Evolutionary conservation across 441 rosid species (phyloP), one percentile per base, ranked within the genome.

Genomic region (Adansonia madagascariensis): DNA sequence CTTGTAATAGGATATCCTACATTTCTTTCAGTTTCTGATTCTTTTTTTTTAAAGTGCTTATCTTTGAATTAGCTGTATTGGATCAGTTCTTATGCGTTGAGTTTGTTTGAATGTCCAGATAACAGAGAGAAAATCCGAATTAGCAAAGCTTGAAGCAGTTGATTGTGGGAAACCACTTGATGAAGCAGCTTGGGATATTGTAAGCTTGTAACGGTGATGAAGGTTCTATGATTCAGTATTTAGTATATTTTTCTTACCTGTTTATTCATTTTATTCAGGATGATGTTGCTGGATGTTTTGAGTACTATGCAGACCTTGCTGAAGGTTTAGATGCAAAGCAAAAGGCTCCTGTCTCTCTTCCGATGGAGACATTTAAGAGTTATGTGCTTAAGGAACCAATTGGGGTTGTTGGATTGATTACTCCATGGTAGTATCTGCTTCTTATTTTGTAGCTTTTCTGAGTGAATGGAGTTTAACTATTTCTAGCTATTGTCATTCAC

Each of bases 261-360:
- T 62, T 72, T 61, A 66, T 55, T 78, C 15, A 55, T 88, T 73
- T 79, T 76, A 56, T 80, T 17, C 86, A 96, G 98, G 99, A 97
- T 80, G 98, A 97, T 88, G 98, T 93, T 66, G 97, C 98, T 68
- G 98, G 89, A 31, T 97, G 99, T 83, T 95, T 95, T 52, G 97
- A 94, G 82, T 95, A 91, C 78, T 94, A 91, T 67, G 99, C 99
- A 46, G 98, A 90, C 80, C 91, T 97, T 69, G 99, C 99, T 72
- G 98, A 93, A 87, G 97, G 92, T 62, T 86, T 97, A 81, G 98
- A 97, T 86, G 91, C 95, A 53, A 93, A 93, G 88, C 96, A 90
- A 84, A 91, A 88, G 77, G 85, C 92, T 85, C 94, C 97, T 62
- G 80, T 97, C 87, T 85, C 97, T 77, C 93, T 94, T 78, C 98